These are phyloP conservation scores for Pseudonectria buxi DNA, from an alignment of 2,329 filamentous ascomycete genomes.

Conservation along the genomic window DNA sequence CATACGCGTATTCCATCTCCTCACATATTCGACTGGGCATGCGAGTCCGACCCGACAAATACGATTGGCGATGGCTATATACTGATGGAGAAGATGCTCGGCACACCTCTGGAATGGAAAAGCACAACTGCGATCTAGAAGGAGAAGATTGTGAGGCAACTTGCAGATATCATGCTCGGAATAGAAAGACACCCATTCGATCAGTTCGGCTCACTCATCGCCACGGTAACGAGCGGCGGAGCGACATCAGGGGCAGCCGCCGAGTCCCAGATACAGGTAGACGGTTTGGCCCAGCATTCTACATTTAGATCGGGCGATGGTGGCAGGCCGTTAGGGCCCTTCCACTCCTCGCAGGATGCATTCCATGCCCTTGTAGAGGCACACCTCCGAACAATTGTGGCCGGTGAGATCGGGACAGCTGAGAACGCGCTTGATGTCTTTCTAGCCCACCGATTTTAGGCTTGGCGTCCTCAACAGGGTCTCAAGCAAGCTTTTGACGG, in stretches of 20 bases:
- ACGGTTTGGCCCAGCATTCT: background rate
- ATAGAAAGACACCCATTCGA: constrained; percentile 23
- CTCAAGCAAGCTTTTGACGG: no score
- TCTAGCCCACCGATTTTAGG: constrained; percentile 1
- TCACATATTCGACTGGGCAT: constrained; percentile 2
- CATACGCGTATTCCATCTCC: no score
- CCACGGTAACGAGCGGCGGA: background rate
- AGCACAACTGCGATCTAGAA: constrained; percentile 14
- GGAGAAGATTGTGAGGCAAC: constrained; percentile 21
- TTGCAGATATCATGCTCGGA: constrained; percentile 22
- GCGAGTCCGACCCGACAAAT: constrained; percentile 21
- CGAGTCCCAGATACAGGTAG: background rate
- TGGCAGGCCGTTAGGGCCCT: background rate
- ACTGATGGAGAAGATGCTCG: constrained; percentile 32
- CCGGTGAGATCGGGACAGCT: background rate
- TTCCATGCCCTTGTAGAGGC: background rate
- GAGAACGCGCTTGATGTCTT: background rate
- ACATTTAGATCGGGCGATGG: background rate
- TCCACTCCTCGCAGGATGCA: constrained; percentile 1
- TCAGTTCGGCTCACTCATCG: constrained; percentile 12
- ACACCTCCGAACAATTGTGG: background rate
- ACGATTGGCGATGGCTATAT: constrained; percentile 30
- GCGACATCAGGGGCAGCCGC: background rate
- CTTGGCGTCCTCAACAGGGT: background rate
- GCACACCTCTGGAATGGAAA: constrained; percentile 26